A percentile compares a stretch with the other conserved stretches of the same genome.
phyloP scores from a whole-genome alignment of 768 basidiomycete genomes.

The Mycena indigotica region DNA sequence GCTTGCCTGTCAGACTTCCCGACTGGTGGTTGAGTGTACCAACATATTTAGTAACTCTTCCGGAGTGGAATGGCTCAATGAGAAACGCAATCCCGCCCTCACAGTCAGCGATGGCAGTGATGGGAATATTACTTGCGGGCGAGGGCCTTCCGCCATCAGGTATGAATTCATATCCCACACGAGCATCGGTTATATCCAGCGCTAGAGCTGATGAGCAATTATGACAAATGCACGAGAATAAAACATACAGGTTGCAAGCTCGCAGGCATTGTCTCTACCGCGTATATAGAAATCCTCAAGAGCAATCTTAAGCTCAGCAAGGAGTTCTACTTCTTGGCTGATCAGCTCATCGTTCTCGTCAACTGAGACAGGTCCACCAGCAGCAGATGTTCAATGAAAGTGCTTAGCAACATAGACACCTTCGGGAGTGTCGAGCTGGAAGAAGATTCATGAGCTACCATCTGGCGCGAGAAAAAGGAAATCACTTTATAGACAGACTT shows the following conservation, averaged over 20 bases:
- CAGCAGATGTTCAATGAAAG: background rate
- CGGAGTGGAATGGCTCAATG: slow-evolving; percentile 5
- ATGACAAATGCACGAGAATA: no score
- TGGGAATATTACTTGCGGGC: slow-evolving; percentile 1
- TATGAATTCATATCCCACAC: background rate
- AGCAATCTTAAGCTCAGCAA: background rate
- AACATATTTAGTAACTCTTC: background rate
- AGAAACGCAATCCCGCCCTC: slow-evolving; percentile 1
- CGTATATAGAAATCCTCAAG: background rate
- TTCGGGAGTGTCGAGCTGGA: background rate
- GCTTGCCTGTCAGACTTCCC: background rate
- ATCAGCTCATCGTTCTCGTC: background rate
- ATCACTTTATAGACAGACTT: background rate
- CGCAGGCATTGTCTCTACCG: no score
- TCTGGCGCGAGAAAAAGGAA: no score
- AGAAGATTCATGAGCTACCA: no score
- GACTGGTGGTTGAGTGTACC: slow-evolving; percentile 5
- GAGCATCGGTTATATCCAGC: background rate
- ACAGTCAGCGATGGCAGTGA: background rate
- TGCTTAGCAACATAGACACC: background rate
- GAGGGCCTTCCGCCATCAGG: slow-evolving; percentile 1
- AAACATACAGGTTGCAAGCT: no score
- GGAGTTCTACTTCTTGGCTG: background rate
- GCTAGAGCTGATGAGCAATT: background rate
- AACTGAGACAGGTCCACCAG: background rate